phyloP scores from a whole-genome alignment of 2,329 filamentous ascomycete genomes.

The Neocucurbitaria cava region DNA sequence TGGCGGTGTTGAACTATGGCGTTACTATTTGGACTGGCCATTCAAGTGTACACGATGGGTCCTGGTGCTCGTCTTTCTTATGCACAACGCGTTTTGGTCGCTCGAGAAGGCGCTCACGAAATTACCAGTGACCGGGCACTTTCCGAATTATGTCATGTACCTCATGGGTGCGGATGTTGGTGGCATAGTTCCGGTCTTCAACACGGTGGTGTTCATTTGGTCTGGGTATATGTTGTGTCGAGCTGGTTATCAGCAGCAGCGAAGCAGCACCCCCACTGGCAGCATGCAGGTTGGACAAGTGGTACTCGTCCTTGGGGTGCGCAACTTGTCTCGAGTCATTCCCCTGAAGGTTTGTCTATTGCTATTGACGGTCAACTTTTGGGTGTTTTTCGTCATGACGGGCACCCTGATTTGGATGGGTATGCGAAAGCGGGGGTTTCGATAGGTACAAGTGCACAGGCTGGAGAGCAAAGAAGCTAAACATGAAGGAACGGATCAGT shows the following conservation, averaged over 20 bases:
- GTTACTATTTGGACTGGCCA: neutral
- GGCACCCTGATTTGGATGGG: neutral
- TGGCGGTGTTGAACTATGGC: neutral
- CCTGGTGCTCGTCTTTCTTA: neutral
- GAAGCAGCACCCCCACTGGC: neutral
- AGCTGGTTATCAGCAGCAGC: neutral
- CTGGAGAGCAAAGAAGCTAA: neutral
- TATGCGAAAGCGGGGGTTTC: neutral
- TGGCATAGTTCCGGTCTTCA: neutral
- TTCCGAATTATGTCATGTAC: neutral
- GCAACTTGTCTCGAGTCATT: neutral
- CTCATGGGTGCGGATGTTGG: neutral
- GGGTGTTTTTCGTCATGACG: neutral
- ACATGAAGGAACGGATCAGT: neutral
- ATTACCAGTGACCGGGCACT: neutral
- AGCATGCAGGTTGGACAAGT: neutral
- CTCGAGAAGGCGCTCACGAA: neutral
- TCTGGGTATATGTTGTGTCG: neutral
- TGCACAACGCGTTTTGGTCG: neutral
- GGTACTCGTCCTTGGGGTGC: neutral
- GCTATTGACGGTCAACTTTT: neutral
- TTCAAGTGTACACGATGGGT: neutral
- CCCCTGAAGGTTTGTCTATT: neutral
- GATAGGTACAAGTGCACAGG: neutral
- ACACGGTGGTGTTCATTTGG: neutral